A percentile compares a stretch with the other conserved stretches of the same genome.
Evolutionary conservation across 2,329 filamentous ascomycete genomes (phyloP).

Genomic region (Drechslerella dactyloides): DNA sequence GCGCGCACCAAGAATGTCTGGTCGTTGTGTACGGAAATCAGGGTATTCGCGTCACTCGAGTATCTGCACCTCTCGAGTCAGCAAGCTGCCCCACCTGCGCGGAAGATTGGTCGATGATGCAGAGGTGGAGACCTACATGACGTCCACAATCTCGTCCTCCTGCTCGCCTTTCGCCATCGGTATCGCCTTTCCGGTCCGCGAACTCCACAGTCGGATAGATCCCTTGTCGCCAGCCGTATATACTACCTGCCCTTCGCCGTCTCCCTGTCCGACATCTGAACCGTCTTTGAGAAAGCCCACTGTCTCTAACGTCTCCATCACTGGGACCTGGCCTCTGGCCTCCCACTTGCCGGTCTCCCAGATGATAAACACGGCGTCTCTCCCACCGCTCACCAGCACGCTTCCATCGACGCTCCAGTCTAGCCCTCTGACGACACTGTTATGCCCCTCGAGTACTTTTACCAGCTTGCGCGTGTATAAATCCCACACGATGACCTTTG

Average conservation of each 20-base stretch:
- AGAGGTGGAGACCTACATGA: constrained; percentile 61
- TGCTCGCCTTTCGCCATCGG: constrained; percentile 69
- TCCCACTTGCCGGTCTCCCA: constrained; percentile 92
- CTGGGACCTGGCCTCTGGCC: constrained; percentile 76
- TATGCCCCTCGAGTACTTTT: constrained; percentile 84
- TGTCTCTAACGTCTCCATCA: constrained; percentile 82
- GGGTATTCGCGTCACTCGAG: constrained; percentile 61
- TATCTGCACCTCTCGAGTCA: constrained; percentile 47
- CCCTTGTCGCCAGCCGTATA: constrained; percentile 87
- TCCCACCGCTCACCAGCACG: constrained; percentile 77
- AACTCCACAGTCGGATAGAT: constrained; percentile 81
- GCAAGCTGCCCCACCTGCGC: constrained; percentile 1
- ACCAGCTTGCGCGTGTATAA: constrained; percentile 79
- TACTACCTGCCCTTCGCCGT: constrained; percentile 50
- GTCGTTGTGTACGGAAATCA: constrained; percentile 82
- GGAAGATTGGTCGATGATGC: background rate
- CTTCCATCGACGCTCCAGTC: constrained; percentile 64
- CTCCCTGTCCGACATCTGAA: constrained; percentile 63
- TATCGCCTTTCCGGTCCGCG: constrained; percentile 76
- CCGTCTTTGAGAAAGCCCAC: constrained; percentile 79
- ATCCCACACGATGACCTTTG: constrained; percentile 90
- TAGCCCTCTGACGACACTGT: constrained; percentile 87
- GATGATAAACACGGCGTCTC: constrained; percentile 91
- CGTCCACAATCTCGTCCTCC: constrained; percentile 71
- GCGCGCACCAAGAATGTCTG: constrained; percentile 83